phyloP scores from a whole-genome alignment of 2,329 filamentous ascomycete genomes.

The Canariomyces notabilis region DNA sequence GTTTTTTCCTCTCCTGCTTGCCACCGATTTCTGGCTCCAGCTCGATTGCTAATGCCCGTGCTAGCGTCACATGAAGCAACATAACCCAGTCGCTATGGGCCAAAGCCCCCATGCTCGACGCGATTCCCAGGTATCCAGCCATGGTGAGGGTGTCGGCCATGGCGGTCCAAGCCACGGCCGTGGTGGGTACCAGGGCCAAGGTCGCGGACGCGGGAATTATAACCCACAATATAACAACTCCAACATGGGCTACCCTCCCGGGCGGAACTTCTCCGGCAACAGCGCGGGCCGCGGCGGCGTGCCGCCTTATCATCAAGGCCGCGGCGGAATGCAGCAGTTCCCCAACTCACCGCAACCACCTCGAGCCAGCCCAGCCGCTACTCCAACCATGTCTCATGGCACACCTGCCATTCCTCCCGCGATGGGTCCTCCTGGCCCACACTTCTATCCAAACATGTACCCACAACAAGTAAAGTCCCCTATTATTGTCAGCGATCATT shows the following conservation, averaged over 20 bases:
- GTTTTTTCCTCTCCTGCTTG: conserved; percentile 12
- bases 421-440: conserved; percentile 59
- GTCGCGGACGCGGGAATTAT: conserved; percentile 47
- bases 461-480: conserved; percentile 55
- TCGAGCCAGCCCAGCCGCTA: conserved; percentile 60
- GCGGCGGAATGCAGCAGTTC: conserved; percentile 38
- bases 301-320: conserved; percentile 41
- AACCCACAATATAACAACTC: conserved; percentile 44
- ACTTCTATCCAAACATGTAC: conserved; percentile 50
- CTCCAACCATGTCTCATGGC: conserved; percentile 57
- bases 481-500: conserved; percentile 37
- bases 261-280: conserved; percentile 34
- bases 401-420: conserved; percentile 66
- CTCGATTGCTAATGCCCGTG: conserved; percentile 25
- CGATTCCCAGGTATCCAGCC: conserved; percentile 78
- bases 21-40: background rate
- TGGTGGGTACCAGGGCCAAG: conserved; percentile 47
- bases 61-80: conserved; percentile 65
- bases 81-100: conserved; percentile 55
- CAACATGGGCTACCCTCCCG: conserved; percentile 41
- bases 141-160: conserved; percentile 65
- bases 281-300: conserved; percentile 47
- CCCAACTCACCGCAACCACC: conserved; percentile 62
- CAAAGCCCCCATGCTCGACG: conserved; percentile 66
- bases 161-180: conserved; percentile 55